phyloP scores from a whole-genome alignment of 495 filamentous ascomycete genomes.

The Chaetomidium leptoderma region DNA sequence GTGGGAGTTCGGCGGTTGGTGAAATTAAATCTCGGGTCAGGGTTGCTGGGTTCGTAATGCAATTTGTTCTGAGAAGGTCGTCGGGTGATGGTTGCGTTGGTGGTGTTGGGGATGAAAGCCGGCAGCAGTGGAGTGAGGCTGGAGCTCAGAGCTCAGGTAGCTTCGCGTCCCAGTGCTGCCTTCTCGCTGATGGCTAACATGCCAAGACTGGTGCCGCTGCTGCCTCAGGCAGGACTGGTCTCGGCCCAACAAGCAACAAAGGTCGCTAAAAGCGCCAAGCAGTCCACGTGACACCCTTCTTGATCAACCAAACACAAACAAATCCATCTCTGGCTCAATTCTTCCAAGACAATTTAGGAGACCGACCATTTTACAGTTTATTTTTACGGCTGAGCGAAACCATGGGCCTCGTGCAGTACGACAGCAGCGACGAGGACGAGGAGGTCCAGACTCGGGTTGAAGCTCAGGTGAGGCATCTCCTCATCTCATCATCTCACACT shows the following conservation, averaged over 20 bases:
- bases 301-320: conserved; percentile 17
- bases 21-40: neutral
- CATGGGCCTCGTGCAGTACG: conserved; percentile 70
- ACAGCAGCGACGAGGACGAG: conserved; percentile 75
- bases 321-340: neutral
- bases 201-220: conserved; percentile 1
- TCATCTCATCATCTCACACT: neutral
- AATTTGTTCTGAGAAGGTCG: neutral
- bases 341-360: neutral
- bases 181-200: conserved; percentile 24
- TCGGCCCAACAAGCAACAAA: neutral
- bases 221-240: conserved; percentile 1
- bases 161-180: conserved; percentile 42
- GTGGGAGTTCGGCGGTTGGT: conserved; percentile 14
- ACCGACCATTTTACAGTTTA: neutral
- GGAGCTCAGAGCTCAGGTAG: conserved; percentile 32
- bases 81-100: conserved; percentile 3
- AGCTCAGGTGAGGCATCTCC: conserved; percentile 12
- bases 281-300: conserved; percentile 33
- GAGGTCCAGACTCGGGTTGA: conserved; percentile 27
- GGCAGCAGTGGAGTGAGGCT: conserved; percentile 24
- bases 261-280: neutral
- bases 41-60: neutral
- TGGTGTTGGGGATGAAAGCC: conserved; percentile 17
- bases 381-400: neutral